Conservation (phyloP, 2,329 filamentous ascomycete genomes). For the Leptographium wingfieldii region DNA sequence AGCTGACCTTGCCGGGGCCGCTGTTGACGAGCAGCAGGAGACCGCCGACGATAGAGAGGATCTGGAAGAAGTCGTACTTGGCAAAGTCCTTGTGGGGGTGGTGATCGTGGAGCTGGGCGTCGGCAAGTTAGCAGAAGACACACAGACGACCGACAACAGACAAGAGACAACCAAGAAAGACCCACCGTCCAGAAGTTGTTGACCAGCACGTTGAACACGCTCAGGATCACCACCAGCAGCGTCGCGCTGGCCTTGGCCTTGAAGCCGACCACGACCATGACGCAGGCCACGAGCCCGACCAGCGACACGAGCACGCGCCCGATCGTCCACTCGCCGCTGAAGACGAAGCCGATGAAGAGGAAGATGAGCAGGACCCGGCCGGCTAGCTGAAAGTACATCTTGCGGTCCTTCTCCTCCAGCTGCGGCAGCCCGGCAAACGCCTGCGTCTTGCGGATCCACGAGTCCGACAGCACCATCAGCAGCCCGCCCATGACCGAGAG, state of each 20-base stretch:
- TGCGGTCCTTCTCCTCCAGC: constrained; percentile 97
- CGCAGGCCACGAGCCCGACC: constrained; percentile 77
- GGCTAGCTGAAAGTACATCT: constrained; percentile 99
- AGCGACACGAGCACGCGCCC: constrained; percentile 76
- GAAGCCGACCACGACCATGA: constrained; percentile 99
- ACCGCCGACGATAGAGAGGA: constrained; percentile 93
- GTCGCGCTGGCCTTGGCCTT: constrained; percentile 99
- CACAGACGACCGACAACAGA: not conserved
- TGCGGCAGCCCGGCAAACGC: constrained; percentile 87
- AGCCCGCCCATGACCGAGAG: constrained; percentile 93
- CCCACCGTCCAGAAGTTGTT: constrained; percentile 99
- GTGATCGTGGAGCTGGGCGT: constrained; percentile 71
- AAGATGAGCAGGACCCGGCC: constrained; percentile 93
- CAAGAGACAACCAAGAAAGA: constrained; percentile 12
- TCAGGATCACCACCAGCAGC: constrained; percentile 86
- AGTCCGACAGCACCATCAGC: constrained; percentile 95
- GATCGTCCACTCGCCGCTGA: constrained; percentile 84
- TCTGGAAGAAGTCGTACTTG: constrained; percentile 99
- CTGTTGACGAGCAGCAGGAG: constrained; percentile 96
- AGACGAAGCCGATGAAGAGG: constrained; percentile 93
- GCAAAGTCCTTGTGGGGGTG: constrained; percentile 99
- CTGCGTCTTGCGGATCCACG: constrained; percentile 95
- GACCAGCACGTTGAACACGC: constrained; percentile 90
- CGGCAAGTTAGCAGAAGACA: constrained; percentile 14
- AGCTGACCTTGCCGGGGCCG: constrained; percentile 92